Percentiles rank a stretch among this genome's conserved stretches.
Conservation (phyloP, 129 eudicot species). For the Chrysanthemum lavandulifolium region DNA sequence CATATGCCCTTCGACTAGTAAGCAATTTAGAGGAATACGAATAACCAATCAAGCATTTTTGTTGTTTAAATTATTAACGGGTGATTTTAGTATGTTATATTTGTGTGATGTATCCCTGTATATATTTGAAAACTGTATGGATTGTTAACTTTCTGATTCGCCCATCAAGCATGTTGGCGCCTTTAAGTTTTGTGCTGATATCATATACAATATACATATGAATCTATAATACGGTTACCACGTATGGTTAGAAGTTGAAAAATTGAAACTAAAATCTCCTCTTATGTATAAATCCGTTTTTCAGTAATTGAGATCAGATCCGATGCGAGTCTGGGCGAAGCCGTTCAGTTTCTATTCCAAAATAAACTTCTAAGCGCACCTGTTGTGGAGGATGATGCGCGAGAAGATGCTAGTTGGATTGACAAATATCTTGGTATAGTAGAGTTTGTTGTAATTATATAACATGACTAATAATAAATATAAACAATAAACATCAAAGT, state of each 20-base stretch:
- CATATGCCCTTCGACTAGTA: too few relatives aligned
- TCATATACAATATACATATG: neutral
- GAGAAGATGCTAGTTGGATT: conserved; percentile 89
- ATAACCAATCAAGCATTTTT: neutral
- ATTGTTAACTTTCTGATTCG: conserved; percentile 2
- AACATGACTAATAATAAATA: too few relatives aligned
- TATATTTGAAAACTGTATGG: conserved; percentile 6
- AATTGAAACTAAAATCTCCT: neutral
- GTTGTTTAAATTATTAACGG: neutral
- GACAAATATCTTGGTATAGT: conserved; percentile 89
- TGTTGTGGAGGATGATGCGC: conserved; percentile 78
- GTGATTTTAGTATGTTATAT: neutral
- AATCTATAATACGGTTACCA: neutral
- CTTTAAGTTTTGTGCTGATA: neutral
- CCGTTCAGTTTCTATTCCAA: conserved; percentile 66
- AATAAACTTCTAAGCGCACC: conserved; percentile 84
- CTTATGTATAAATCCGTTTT: neutral
- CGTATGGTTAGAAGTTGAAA: neutral
- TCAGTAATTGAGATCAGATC: conserved; percentile 81
- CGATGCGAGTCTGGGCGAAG: conserved; percentile 84
- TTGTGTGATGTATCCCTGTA: neutral
- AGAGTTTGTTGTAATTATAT: conserved; percentile 97
- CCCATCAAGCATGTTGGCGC: neutral
- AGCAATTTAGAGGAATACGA: too few relatives aligned
- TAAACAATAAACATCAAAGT: too few relatives aligned